Evolutionary conservation across 208 protist species (phyloP).

Genomic region (Leishmania major): DNA sequence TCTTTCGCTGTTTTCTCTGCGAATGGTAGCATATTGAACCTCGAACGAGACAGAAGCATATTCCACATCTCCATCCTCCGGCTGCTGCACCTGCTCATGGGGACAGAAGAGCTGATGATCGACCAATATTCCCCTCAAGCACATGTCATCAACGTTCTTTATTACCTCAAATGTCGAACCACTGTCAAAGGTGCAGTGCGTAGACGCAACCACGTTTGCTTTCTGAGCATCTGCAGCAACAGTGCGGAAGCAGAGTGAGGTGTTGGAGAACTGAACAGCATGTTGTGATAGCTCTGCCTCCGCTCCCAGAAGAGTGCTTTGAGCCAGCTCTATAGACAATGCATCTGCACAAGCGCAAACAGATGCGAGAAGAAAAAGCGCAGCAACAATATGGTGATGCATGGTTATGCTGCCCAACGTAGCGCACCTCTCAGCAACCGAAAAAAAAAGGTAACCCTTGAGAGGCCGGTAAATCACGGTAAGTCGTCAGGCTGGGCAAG

Average conservation of each 20-base stretch:
- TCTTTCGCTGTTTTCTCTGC: conserved; percentile 14
- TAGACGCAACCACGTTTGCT: neutral
- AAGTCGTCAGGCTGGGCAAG: neutral
- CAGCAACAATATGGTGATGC: neutral
- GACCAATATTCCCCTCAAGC: conserved; percentile 49
- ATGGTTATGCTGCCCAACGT: neutral
- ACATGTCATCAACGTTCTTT: conserved; percentile 46
- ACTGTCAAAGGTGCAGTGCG: conserved; percentile 56
- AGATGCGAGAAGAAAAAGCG: conserved; percentile 15
- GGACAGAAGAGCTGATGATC: conserved; percentile 57
- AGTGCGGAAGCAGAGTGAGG: conserved; percentile 37
- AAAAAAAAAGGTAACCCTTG: neutral
- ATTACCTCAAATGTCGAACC: conserved; percentile 41
- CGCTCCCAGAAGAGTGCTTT: conserved; percentile 5
- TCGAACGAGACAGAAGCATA: conserved; percentile 20
- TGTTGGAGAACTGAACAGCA: conserved; percentile 41
- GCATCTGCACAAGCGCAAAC: conserved; percentile 15
- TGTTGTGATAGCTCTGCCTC: conserved; percentile 14
- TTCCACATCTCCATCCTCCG: conserved; percentile 18
- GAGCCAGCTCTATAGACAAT: conserved; percentile 23
- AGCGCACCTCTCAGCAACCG: neutral
- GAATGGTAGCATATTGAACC: conserved; percentile 1
- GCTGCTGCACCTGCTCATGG: conserved; percentile 18
- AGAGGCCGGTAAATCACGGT: neutral
- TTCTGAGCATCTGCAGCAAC: conserved; percentile 14